These are phyloP conservation scores for Monilinia vaccinii-corymbosi DNA, from an alignment of 2,329 filamentous ascomycete genomes.

Conservation along the genomic window DNA sequence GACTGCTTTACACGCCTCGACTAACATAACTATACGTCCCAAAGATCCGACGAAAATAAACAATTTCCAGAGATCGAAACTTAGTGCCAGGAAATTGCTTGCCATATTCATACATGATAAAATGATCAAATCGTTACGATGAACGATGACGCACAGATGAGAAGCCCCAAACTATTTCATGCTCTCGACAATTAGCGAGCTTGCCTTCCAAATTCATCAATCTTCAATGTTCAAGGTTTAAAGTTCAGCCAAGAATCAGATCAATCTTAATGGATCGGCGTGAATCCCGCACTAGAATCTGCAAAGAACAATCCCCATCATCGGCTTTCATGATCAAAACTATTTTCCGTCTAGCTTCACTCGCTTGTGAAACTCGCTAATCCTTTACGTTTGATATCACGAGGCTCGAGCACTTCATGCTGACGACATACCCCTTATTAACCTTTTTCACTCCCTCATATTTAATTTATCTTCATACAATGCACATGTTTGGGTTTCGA, in stretches of 20 bases:
- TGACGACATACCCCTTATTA: neutral
- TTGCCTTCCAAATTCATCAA: neutral
- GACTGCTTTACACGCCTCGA: neutral
- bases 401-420: conserved; percentile 1
- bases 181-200: neutral
- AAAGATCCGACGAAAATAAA: neutral
- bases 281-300: neutral
- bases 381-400: neutral
- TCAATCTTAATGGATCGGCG: neutral
- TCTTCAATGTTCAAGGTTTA: neutral
- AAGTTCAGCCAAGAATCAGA: neutral
- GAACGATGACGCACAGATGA: neutral
- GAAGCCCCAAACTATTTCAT: neutral
- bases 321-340: neutral
- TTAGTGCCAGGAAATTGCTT: neutral
- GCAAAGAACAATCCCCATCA: neutral
- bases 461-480: neutral
- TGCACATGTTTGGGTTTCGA: neutral
- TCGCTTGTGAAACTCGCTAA: neutral
- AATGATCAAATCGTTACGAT: neutral
- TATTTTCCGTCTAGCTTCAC: neutral
- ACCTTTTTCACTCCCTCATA: neutral
- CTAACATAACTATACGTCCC: neutral
- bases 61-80: neutral
- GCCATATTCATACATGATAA: neutral